Percentiles rank a stretch among this genome's conserved stretches.
phyloP scores from a whole-genome alignment of 2,329 filamentous ascomycete genomes.

The Amylocarpus encephaloides region DNA sequence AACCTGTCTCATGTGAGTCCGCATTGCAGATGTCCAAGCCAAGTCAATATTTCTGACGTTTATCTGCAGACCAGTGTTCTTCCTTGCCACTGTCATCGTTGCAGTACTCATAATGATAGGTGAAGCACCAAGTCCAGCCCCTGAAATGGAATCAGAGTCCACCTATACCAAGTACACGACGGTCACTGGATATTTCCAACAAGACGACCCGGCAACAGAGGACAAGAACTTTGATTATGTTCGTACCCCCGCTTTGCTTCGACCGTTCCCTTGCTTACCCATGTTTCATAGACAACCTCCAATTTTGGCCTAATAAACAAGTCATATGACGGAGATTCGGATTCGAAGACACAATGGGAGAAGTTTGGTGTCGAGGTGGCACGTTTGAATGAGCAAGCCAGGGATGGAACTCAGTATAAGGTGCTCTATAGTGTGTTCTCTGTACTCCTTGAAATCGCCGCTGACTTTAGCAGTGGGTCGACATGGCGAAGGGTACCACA shows the following conservation, averaged over 20 bases:
- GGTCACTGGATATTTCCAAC: constrained; percentile 56
- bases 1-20: constrained; percentile 1
- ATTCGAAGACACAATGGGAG: constrained; percentile 52
- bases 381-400: constrained; percentile 43
- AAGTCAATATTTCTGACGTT: not conserved
- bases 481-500: constrained; percentile 63
- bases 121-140: constrained; percentile 10
- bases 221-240: constrained; percentile 59
- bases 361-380: constrained; percentile 54
- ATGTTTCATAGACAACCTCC: constrained; percentile 40
- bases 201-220: constrained; percentile 54
- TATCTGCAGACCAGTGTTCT: constrained; percentile 19
- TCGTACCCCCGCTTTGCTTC: constrained; percentile 19
- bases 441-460: constrained; percentile 13
- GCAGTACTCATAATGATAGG: constrained; percentile 24
- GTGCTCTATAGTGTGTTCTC: constrained; percentile 46
- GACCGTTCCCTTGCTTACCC: not conserved
- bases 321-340: constrained; percentile 43
- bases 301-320: constrained; percentile 63
- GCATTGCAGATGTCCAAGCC: not conserved
- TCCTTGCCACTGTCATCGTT: constrained; percentile 21
- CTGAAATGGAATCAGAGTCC: not conserved
- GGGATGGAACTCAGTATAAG: constrained; percentile 50
- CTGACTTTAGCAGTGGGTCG: constrained; percentile 44
- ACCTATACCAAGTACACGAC: constrained; percentile 47